phyloP scores from a whole-genome alignment of 2,329 filamentous ascomycete species.

The Epichloe sylvatica region DNA sequence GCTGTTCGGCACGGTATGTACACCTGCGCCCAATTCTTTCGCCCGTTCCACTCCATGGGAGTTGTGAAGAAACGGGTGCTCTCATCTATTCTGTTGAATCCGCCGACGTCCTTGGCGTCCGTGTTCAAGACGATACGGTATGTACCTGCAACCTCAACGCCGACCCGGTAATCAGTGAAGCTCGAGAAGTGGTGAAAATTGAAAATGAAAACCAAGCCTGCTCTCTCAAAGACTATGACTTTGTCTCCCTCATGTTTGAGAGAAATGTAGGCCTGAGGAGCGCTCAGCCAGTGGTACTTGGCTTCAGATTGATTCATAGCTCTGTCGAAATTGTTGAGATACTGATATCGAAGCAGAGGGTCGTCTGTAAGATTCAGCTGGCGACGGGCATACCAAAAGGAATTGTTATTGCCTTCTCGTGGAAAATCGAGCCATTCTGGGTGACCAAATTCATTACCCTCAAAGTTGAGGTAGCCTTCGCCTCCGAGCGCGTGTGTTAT shows the following conservation, averaged over 20 bases:
- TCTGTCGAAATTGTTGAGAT: constrained; percentile 85
- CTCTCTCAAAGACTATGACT: constrained; percentile 89
- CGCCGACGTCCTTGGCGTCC: constrained; percentile 65
- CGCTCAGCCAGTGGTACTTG: constrained; percentile 82
- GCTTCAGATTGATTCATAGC: constrained; percentile 80
- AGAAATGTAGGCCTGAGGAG: constrained; percentile 77
- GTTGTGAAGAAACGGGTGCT: constrained; percentile 87
- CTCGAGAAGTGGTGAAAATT: constrained; percentile 83
- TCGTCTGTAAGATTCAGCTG: constrained; percentile 92
- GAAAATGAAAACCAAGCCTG: constrained; percentile 82
- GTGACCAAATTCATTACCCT: constrained; percentile 97
- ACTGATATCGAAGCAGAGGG: constrained; percentile 68
- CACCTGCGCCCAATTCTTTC: constrained; percentile 82
- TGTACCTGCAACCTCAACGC: constrained; percentile 69
- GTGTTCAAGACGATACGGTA: constrained; percentile 78
- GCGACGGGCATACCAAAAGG: constrained; percentile 85
- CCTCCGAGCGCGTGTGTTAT: constrained; percentile 84
- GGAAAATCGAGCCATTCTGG: constrained; percentile 99
- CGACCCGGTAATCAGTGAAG: constrained; percentile 85
- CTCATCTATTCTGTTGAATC: constrained; percentile 62
- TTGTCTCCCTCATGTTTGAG: constrained; percentile 92
- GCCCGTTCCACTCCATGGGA: constrained; percentile 74
- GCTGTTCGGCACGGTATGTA: constrained; percentile 79
- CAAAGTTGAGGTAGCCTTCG: constrained; percentile 96
- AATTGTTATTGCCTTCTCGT: constrained; percentile 80